A percentile compares a stretch with the other conserved stretches of the same genome.
phyloP scores from a whole-genome alignment of 805 yeast species.

The Spathaspora girioi region DNA sequence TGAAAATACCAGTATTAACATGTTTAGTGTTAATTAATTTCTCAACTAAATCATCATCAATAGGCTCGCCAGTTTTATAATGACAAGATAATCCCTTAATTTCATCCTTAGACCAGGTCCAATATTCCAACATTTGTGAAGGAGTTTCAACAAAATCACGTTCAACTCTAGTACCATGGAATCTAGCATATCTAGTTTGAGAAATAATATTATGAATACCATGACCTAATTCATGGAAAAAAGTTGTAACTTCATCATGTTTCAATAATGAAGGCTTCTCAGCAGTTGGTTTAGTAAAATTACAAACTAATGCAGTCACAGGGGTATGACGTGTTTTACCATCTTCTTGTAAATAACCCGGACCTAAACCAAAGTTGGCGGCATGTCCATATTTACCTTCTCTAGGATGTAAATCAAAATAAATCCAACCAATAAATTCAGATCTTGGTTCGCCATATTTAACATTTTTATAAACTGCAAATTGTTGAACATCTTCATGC shows the following conservation, averaged over 20 bases:
- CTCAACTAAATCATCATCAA: slow-evolving; percentile 54
- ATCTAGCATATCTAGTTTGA: slow-evolving; percentile 57
- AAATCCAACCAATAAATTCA: slow-evolving; percentile 72
- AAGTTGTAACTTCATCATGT: slow-evolving; percentile 76
- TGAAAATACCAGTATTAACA: slow-evolving; percentile 70
- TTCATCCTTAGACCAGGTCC: slow-evolving; percentile 76
- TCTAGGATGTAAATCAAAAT: slow-evolving; percentile 80
- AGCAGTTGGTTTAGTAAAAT: slow-evolving; percentile 70
- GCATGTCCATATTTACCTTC: slow-evolving; percentile 88
- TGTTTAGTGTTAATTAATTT: slow-evolving; percentile 63
- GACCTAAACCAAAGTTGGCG: slow-evolving; percentile 69
- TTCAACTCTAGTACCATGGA: slow-evolving; percentile 74
- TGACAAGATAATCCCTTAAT: slow-evolving; percentile 61
- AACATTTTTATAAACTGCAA: slow-evolving; percentile 66
- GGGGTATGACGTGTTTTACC: slow-evolving; percentile 54
- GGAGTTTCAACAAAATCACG: slow-evolving; percentile 92
- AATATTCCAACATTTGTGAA: slow-evolving; percentile 82
- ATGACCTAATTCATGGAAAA: slow-evolving; percentile 88
- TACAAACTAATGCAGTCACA: slow-evolving; percentile 77
- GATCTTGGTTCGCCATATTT: slow-evolving; percentile 32
- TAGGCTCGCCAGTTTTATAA: slow-evolving; percentile 55
- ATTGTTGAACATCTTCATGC: slow-evolving; percentile 77
- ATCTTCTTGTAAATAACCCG: slow-evolving; percentile 51
- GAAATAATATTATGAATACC: slow-evolving; percentile 80
- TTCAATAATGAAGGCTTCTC: slow-evolving; percentile 71